Conservation (phyloP, 1,139 yeast species). For the Pichia norvegensis region DNA sequence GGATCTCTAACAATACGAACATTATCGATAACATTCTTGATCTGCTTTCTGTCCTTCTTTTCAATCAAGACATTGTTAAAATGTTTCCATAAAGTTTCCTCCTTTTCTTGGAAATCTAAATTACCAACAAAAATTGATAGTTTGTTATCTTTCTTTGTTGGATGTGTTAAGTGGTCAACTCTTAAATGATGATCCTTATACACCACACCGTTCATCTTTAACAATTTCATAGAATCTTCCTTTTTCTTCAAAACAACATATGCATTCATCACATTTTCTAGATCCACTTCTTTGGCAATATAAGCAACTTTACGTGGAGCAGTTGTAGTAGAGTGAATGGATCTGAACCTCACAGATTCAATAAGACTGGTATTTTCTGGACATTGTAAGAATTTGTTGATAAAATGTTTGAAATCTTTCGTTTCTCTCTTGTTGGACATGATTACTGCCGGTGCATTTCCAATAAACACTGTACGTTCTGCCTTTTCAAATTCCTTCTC, state of each 20-base stretch:
- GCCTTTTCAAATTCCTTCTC: slow-evolving; percentile 76
- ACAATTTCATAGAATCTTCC: slow-evolving; percentile 46
- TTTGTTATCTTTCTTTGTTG: slow-evolving; percentile 76
- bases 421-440: slow-evolving; percentile 56
- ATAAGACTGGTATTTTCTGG: slow-evolving; percentile 27
- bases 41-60: slow-evolving; percentile 38
- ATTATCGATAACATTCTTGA: slow-evolving; percentile 50
- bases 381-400: slow-evolving; percentile 32
- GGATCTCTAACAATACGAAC: slow-evolving; percentile 84
- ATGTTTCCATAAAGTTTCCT: slow-evolving; percentile 81
- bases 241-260: slow-evolving; percentile 63
- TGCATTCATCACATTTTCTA: slow-evolving; percentile 74
- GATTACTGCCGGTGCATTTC: slow-evolving; percentile 66
- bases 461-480: slow-evolving; percentile 81
- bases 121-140: slow-evolving; percentile 90
- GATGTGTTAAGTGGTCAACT: slow-evolving; percentile 89
- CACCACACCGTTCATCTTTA: slow-evolving; percentile 54
- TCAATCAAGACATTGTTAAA: slow-evolving; percentile 39
- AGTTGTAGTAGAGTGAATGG: slow-evolving; percentile 82
- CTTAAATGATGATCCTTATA: slow-evolving; percentile 72
- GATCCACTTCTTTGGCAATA: slow-evolving; percentile 71
- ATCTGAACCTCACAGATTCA: slow-evolving; percentile 78
- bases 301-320: slow-evolving; percentile 91
- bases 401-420: slow-evolving; percentile 57
- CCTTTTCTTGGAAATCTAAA: slow-evolving; percentile 85